These are phyloP conservation scores for Arxiozyma slooffiae DNA, from an alignment of 1,139 yeast species.

Conservation along the genomic window DNA sequence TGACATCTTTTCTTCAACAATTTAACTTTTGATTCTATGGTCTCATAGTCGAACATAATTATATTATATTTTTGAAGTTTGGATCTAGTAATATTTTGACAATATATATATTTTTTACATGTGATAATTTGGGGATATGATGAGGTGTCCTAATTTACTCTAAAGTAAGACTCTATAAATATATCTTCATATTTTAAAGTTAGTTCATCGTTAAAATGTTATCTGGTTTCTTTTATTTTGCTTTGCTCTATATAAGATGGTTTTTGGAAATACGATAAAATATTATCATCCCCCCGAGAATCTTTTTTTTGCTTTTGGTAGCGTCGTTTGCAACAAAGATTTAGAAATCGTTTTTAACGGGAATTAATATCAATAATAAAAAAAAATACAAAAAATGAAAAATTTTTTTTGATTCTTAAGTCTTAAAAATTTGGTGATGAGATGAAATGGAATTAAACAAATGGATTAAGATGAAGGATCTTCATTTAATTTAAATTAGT, in stretches of 20 bases:
- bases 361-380: no score
- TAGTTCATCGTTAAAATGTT: no score
- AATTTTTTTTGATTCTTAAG: no score
- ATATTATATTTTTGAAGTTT: neutral
- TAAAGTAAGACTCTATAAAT: no score
- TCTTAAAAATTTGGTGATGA: conserved; percentile 1
- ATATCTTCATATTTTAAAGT: no score
- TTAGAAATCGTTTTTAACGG: neutral
- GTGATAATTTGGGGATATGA: neutral
- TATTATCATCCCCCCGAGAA: no score
- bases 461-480: neutral
- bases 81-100: neutral
- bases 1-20: conserved; percentile 30
- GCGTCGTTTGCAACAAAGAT: neutral
- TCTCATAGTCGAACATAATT: neutral
- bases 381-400: neutral
- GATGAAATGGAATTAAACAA: neutral
- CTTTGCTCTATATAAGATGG: no score
- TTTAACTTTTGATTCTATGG: conserved; percentile 17
- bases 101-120: no score
- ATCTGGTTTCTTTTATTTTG: no score
- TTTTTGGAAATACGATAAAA: no score
- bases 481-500: neutral
- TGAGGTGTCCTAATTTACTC: no score
- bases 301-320: no score